Base-by-base conservation (phyloP, 441 rosid genomes). In the Gossypium laxum region DNA sequence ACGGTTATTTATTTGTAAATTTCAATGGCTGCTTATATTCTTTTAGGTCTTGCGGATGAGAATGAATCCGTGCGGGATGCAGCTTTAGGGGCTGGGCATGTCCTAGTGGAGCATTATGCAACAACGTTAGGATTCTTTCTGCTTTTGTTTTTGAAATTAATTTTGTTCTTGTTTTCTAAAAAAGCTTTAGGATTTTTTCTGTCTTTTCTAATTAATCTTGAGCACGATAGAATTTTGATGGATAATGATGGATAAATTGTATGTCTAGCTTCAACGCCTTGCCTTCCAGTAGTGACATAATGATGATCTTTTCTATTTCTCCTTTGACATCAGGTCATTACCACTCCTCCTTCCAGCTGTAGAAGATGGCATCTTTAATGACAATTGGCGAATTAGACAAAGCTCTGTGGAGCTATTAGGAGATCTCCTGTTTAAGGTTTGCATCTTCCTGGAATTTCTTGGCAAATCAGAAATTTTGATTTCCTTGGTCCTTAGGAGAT, bases 1-100 rank as follows among this genome's bases (percentile, higher is more conserved):
- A 75, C 19, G 55, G 58, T 61, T 75, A 69, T 56, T 51, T 75
- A n/a, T 45, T 51, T 11, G 5, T 51, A 10, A 54, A 69, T 60
- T 3, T 4, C 65, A 30, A 5, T 78, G 38, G 26, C 52, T 55
- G 32, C n/a, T 74, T 55, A 0, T 77, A 48, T 26, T 70, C 56
- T 52, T 79, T 34, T 81, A 96, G 99, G 98, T 79, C 97, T 93
- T 65, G 96, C 98, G 28, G 97, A 96, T 86, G 99, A 96, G 87
- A 96, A 92, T 80, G 99, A 96, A 83, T 92, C 99, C 73, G 99
- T 96, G 50, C 97, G 99, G 67, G 99, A 96, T 59, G 99, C 98
- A 38, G 99, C 99, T 77, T 82, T 96, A 56, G 98, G 97, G 70
- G 97, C 98, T 80, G 99, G 99, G 43, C 99, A 93, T 90, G 90